Evolutionary conservation across 73 alveolate genomes (phyloP), one percentile per base, ranked within the genome.

Genomic region (Paramecium caudatum): DNA sequence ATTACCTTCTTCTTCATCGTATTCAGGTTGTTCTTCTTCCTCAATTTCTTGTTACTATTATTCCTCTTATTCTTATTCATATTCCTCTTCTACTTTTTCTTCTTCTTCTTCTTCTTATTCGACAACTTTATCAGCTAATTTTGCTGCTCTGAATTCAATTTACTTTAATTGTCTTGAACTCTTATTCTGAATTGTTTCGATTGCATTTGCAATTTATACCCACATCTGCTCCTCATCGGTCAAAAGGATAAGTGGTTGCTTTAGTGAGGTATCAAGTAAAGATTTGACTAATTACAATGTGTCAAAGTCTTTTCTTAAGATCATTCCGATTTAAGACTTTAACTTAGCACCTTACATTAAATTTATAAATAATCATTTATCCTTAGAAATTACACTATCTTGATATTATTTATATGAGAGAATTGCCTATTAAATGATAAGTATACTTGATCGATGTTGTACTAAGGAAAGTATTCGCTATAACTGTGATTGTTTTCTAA

Each of bases 1-100:
- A 9, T 55, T 46, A 15, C 69, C 86, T 34, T 43, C 92, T 4
- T 86, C 90, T 10, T 55, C 85, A 21, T 62, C 93, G 65, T 37
- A 32, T 7, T 86, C 87, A 0, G 37, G 80, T 45, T 80, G 17
- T 1, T 15, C 90, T 1, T 80, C 70, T 41, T 80, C 90, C 10
- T 45, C 90, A 15, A 4, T 17, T 43, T 4, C 87, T 19, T 13
- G 37, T 1, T 27, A 23, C 15, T 86, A 65, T 4, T 84, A 68
- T 17, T 37, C 65, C 61, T 85, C 85, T 37, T 32, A 34, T 17
- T 21, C 78, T 63, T 63, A 27, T 47, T 61, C 21, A 15, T 84
- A 39, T 5, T 61, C 21, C 13, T 55, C 47, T 27, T 84, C 49
- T 46, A 37, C 62, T 2, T 41, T 68, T 17, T 16, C 68, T 3